Evolutionary conservation across 768 basidiomycete genomes (phyloP).

Genomic region (Cystobasidium ongulense): DNA sequence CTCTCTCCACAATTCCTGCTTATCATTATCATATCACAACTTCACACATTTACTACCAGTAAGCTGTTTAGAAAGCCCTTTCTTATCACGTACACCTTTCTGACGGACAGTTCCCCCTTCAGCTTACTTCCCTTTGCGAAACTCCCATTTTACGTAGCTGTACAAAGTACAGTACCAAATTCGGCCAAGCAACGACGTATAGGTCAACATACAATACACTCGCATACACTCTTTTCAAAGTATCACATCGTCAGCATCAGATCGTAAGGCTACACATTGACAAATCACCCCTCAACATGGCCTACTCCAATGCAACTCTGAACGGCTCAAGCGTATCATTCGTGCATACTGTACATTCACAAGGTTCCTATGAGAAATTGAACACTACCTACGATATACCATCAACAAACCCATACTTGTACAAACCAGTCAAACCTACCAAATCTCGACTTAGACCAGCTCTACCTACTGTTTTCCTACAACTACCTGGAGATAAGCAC

Average conservation of each 20-base stretch:
- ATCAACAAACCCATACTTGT: not conserved
- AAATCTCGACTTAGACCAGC: constrained; percentile 7
- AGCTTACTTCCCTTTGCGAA: no score
- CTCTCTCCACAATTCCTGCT: not conserved
- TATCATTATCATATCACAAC: no score
- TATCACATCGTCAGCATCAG: not conserved
- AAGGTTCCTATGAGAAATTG: not conserved
- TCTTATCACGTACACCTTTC: no score
- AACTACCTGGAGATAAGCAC: not conserved
- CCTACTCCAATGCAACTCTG: not conserved
- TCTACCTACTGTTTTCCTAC: constrained; percentile 16
- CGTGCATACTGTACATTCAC: not conserved
- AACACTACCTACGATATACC: not conserved
- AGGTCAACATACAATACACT: no score
- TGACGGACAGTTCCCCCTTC: no score
- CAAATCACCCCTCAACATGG: not conserved
- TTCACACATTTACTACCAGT: no score
- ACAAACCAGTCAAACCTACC: not conserved
- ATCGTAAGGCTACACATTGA: not conserved
- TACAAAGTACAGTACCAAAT: no score
- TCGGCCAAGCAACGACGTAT: not conserved
- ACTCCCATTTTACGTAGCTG: no score
- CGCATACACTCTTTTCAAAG: not conserved
- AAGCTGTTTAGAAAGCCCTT: no score
- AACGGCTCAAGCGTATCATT: not conserved